Conservation (phyloP, 768 basidiomycete species). For the Hemileccinum rubropunctum region DNA sequence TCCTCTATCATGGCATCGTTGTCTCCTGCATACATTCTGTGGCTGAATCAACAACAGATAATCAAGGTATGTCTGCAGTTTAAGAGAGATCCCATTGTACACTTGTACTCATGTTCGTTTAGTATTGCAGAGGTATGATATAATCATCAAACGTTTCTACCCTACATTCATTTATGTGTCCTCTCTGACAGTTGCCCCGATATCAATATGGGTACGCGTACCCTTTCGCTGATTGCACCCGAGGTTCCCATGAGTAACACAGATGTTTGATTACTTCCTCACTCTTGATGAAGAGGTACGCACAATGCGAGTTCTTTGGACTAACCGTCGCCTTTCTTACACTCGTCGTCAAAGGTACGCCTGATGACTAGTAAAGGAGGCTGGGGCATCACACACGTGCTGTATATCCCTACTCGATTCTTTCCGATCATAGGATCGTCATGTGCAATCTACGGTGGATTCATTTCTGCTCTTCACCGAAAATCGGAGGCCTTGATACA, state of each 20-base stretch:
- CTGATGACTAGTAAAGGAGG: conserved; percentile 1
- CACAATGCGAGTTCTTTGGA: too few relatives aligned
- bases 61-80: conserved; percentile 2
- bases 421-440: conserved; percentile 4
- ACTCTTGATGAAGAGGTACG: conserved; percentile 11
- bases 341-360: not conserved
- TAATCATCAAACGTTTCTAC: too few relatives aligned
- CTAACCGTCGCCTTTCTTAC: not conserved
- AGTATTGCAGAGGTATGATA: too few relatives aligned
- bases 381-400: conserved; percentile 11
- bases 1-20: not conserved
- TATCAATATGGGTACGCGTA: conserved; percentile 10
- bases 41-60: conserved; percentile 5
- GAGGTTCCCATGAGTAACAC: not conserved
- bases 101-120: not conserved
- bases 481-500: not conserved
- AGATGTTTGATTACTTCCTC: conserved; percentile 11
- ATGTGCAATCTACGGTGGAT: conserved; percentile 8
- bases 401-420: conserved; percentile 11
- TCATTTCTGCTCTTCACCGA: not conserved
- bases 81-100: too few relatives aligned
- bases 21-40: not conserved
- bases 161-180: not conserved
- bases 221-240: not conserved
- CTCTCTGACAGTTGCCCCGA: conserved; percentile 4